These are phyloP conservation scores for Coffea canephora DNA, from an alignment of 257 asterid species.

Conservation along the genomic window DNA sequence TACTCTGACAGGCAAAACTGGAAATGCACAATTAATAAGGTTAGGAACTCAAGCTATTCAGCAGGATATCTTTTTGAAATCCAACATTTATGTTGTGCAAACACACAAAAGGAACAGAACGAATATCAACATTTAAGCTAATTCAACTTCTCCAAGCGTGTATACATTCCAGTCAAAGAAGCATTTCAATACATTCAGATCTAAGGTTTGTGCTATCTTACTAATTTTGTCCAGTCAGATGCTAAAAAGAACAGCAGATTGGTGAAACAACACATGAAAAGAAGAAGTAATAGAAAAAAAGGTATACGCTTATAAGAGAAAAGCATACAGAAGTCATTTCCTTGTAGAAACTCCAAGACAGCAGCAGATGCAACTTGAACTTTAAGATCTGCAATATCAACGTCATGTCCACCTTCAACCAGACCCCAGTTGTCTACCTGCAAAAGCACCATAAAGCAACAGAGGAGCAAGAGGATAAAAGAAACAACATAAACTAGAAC, in stretches of 20 bases:
- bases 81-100: not conserved
- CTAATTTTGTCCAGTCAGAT: not conserved
- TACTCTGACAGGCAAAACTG: not conserved
- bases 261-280: not conserved
- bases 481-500: slow-evolving; percentile 19
- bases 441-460: not conserved
- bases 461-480: not conserved
- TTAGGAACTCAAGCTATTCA: not conserved
- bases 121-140: not conserved
- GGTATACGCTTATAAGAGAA: not conserved
- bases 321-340: slow-evolving; percentile 24
- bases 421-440: slow-evolving; percentile 78
- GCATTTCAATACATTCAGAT: not conserved
- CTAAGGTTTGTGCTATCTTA: slow-evolving; percentile 1
- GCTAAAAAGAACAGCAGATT: not conserved
- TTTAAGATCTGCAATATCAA: slow-evolving; percentile 91
- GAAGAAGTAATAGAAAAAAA: not conserved
- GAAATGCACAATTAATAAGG: not conserved
- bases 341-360: slow-evolving; percentile 78
- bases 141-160: not conserved
- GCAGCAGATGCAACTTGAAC: slow-evolving; percentile 80
- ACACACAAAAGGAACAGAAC: not conserved
- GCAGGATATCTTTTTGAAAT: not conserved
- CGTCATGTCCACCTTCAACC: slow-evolving; percentile 96
- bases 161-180: not conserved